Conservation (phyloP, 768 basidiomycete genomes). For the Boletus vermiculosoides region DNA sequence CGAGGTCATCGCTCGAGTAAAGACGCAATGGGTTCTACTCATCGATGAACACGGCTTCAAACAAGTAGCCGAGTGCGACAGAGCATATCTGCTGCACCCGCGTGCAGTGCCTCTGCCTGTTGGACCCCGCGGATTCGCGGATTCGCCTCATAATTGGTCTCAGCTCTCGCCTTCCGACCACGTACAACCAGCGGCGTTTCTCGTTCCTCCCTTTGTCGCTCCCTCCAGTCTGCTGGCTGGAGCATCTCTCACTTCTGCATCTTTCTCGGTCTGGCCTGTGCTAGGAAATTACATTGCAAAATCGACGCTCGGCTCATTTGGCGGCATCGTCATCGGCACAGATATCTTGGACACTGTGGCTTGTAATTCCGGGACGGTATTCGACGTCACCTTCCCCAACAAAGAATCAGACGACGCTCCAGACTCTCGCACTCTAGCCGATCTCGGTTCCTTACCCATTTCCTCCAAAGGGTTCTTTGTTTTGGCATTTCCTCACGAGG, state of each 20-base stretch:
- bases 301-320: slow-evolving; percentile 31
- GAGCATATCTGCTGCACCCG: slow-evolving; percentile 43
- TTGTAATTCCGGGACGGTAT: neutral
- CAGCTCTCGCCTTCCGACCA: slow-evolving; percentile 32
- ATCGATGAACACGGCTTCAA: slow-evolving; percentile 48
- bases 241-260: slow-evolving; percentile 16
- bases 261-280: slow-evolving; percentile 26
- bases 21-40: slow-evolving; percentile 52
- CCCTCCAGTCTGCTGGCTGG: slow-evolving; percentile 30
- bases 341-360: slow-evolving; percentile 2
- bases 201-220: slow-evolving; percentile 62
- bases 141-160: slow-evolving; percentile 25
- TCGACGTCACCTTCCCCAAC: neutral
- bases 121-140: slow-evolving; percentile 41
- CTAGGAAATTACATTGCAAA: slow-evolving; percentile 28
- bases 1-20: slow-evolving; percentile 37
- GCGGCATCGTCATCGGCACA: slow-evolving; percentile 38
- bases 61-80: slow-evolving; percentile 33
- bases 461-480: slow-evolving; percentile 29
- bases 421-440: neutral
- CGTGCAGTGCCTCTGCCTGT: slow-evolving; percentile 36
- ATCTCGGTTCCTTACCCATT: neutral
- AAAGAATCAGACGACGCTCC: neutral
- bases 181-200: slow-evolving; percentile 44
- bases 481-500: slow-evolving; percentile 34